Evolutionary conservation across 805 yeast species (phyloP).

Genomic region (Starmerella sirachaensis): DNA sequence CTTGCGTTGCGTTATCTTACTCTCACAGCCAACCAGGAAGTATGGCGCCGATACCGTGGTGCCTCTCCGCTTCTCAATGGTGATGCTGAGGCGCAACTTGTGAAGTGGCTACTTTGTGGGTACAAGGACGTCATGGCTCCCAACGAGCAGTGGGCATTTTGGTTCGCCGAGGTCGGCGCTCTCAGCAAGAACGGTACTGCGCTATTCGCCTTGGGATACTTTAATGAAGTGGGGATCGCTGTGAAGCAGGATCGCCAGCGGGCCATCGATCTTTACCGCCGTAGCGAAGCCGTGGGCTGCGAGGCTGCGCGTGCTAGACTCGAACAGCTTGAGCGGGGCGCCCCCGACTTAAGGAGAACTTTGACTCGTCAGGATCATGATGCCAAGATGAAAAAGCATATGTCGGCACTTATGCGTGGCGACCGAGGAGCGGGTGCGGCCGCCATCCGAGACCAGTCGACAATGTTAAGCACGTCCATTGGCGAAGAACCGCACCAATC

Average conservation of each 20-base stretch:
- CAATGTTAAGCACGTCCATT: neutral
- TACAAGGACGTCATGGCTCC: constrained; percentile 40
- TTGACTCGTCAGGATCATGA: constrained; percentile 20
- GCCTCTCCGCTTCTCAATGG: constrained; percentile 22
- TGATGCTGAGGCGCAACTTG: constrained; percentile 31
- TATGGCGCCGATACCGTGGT: constrained; percentile 20
- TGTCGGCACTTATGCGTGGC: constrained; percentile 13
- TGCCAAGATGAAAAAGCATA: constrained; percentile 12
- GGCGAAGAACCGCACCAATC: neutral
- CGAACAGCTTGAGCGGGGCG: constrained; percentile 12
- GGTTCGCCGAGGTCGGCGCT: constrained; percentile 56
- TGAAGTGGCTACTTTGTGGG: constrained; percentile 61
- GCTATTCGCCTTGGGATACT: constrained; percentile 58
- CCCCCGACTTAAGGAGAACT: constrained; percentile 14
- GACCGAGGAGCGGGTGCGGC: constrained; percentile 10
- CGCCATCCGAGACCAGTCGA: constrained; percentile 13
- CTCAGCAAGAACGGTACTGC: constrained; percentile 50
- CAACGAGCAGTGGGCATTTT: constrained; percentile 52
- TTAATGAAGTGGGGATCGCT: constrained; percentile 55
- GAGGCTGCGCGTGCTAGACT: constrained; percentile 27
- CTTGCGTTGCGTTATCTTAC: constrained; percentile 28
- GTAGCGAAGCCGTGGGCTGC: constrained; percentile 43
- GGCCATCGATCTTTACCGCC: constrained; percentile 41
- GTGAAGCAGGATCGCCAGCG: constrained; percentile 33
- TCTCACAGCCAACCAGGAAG: constrained; percentile 28